Evolutionary conservation across 768 basidiomycete species (phyloP).

Genomic region (Hygrophoropsis aurantiaca): DNA sequence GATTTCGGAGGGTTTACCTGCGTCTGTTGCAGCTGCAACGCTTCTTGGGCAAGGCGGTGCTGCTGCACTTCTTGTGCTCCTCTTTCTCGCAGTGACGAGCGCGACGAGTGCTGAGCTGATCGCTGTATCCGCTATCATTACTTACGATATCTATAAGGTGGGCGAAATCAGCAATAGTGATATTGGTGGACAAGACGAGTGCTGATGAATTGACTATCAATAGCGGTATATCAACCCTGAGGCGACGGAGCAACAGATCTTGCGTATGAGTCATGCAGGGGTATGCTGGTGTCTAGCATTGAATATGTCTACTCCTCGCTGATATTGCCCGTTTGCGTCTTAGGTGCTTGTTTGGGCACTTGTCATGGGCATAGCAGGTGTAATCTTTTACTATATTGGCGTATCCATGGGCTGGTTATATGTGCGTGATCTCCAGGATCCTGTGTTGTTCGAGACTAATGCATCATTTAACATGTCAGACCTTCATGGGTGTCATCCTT

Average conservation of each 20-base stretch:
- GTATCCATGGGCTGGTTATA: conserved; percentile 95
- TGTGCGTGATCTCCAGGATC: conserved; percentile 41
- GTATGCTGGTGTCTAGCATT: conserved; percentile 33
- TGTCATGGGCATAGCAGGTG: conserved; percentile 78
- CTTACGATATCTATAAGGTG: conserved; percentile 85
- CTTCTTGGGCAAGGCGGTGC: conserved; percentile 82
- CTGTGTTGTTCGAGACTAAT: neutral
- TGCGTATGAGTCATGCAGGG: conserved; percentile 67
- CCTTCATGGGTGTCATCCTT: conserved; percentile 85
- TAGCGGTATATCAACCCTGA: conserved; percentile 78
- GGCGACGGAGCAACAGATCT: conserved; percentile 73
- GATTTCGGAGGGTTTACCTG: conserved; percentile 86
- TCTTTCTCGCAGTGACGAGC: conserved; percentile 86
- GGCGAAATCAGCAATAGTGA: neutral
- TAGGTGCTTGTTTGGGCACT: conserved; percentile 71
- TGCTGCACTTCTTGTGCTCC: conserved; percentile 70
- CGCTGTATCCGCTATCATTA: conserved; percentile 80
- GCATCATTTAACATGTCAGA: conserved; percentile 38
- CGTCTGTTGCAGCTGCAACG: conserved; percentile 80
- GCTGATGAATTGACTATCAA: neutral
- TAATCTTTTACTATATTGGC: conserved; percentile 88
- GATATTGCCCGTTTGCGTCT: neutral
- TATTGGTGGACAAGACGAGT: neutral
- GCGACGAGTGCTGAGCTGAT: conserved; percentile 90
- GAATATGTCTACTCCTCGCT: no score